Evolutionary conservation across 2,329 filamentous ascomycete species (phyloP).

Genomic region (Colletotrichum sp.): DNA sequence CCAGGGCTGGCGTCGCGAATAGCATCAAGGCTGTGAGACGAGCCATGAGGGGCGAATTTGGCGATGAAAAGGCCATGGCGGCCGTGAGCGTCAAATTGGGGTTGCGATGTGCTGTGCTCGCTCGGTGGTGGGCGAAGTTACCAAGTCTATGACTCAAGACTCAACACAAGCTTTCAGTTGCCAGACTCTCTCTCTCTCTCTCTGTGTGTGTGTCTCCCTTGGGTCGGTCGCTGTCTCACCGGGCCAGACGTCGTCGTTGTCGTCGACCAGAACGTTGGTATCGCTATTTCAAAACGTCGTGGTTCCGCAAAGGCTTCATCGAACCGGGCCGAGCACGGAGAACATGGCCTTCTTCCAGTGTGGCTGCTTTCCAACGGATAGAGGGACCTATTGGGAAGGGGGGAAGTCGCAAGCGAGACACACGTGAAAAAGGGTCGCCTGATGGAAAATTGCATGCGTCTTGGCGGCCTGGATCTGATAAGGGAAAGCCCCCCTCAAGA

Average conservation of each 20-base stretch:
- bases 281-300: neutral
- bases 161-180: neutral
- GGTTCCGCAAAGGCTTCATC: neutral
- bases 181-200: neutral
- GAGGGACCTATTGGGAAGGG: neutral
- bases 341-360: neutral
- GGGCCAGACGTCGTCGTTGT: neutral
- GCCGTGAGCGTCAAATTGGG: neutral
- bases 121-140: neutral
- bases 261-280: neutral
- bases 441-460: slow-evolving; percentile 8
- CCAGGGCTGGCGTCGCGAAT: neutral
- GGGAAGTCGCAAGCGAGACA: neutral
- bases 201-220: neutral
- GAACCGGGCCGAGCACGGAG: slow-evolving; percentile 12
- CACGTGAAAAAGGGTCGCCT: slow-evolving; percentile 13
- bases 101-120: neutral
- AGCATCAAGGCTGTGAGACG: slow-evolving; percentile 2
- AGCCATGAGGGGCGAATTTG: neutral
- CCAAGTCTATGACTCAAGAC: neutral
- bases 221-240: neutral
- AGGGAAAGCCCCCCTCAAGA: neutral
- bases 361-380: neutral
- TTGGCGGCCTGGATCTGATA: slow-evolving; percentile 15
- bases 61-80: neutral